A percentile compares a stretch with the other conserved stretches of the same genome.
Evolutionary conservation across 495 filamentous ascomycete genomes (phyloP).

Genomic region (Aspergillus biplanus): DNA sequence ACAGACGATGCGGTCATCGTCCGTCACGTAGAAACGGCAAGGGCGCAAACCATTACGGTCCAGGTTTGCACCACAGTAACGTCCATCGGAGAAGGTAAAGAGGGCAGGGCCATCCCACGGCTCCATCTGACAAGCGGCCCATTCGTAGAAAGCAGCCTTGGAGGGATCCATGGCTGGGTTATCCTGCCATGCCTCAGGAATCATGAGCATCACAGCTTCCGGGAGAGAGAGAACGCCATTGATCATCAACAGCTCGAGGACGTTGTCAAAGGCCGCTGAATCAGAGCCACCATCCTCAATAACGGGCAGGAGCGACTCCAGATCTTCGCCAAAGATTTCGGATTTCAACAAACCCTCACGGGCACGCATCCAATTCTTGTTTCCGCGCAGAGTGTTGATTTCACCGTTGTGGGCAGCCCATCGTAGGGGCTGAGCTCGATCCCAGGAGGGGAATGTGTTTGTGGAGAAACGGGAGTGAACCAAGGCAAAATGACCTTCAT

Average conservation of each 20-base stretch:
- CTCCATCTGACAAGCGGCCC: slow-evolving; percentile 99
- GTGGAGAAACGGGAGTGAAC: slow-evolving; percentile 99
- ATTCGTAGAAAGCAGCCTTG: slow-evolving; percentile 99
- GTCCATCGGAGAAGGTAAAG: slow-evolving; percentile 97
- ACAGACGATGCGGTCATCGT: slow-evolving; percentile 98
- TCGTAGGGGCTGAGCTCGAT: slow-evolving; percentile 93
- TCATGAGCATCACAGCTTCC: slow-evolving; percentile 99
- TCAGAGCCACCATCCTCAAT: slow-evolving; percentile 98
- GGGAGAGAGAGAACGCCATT: slow-evolving; percentile 97
- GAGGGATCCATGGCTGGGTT: slow-evolving; percentile 89
- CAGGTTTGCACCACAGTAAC: slow-evolving; percentile 98
- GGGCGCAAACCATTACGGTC: slow-evolving; percentile 96
- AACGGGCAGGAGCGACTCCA: slow-evolving; percentile 90
- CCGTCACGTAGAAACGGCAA: slow-evolving; percentile 97
- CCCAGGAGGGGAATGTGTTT: slow-evolving; percentile 99
- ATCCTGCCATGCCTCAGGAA: slow-evolving; percentile 98
- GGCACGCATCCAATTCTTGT: slow-evolving; percentile 99
- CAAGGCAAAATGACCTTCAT: slow-evolving; percentile 95
- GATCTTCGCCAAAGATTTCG: slow-evolving; percentile 88
- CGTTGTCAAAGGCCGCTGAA: slow-evolving; percentile 98
- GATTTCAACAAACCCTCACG: slow-evolving; percentile 96
- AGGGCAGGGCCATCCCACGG: slow-evolving; percentile 98
- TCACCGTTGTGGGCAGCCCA: slow-evolving; percentile 99
- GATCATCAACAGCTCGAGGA: slow-evolving; percentile 91
- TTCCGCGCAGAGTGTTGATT: slow-evolving; percentile 97